Base-by-base conservation (phyloP, 257 asterid genomes). In the Echites panduratus region DNA sequence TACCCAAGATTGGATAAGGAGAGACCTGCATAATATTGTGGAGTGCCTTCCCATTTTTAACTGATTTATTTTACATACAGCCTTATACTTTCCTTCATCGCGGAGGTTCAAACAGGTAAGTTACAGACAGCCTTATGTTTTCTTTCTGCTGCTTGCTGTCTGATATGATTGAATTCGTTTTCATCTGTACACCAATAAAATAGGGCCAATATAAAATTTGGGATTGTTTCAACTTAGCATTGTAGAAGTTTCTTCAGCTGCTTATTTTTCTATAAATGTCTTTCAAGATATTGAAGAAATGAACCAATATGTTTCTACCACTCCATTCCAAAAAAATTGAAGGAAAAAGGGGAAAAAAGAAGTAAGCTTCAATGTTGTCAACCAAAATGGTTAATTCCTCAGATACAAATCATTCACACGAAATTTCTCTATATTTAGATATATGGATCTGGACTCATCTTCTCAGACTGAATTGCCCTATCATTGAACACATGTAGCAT, bases 401-500 rank as follows among this genome's bases (percentile, higher is more conserved):
- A 53, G 7, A 32, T 12, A 14, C 68, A 26, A 63, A 53, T 71
- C 20, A 47, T 56, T 62, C 29, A 56, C 40, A 70, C 47, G n/a
- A n/a, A n/a, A n/a, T n/a, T n/a, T n/a, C n/a, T n/a, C n/a, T 16
- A 8, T n/a, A 1, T 19, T 49, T 73, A 76, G 17, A 47, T 65
- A 53, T 62, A 73, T 63, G 70, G 70, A 76, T 86, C 90, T 47
- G 86, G 84, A 74, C 83, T 87, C 82, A 70, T 63, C 84, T 90
- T 89, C 56, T 81, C 82, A 17, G 77, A 81, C 32, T 76, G 84
- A 78, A 87, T 64, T 59, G 48, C 71, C 82, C 88, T 74, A 59
- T 93, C 96, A 6, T 82, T 86, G 16, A 83, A 70, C 12, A 83
- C 83, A 72, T 79, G 96, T 76, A 87, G 79, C 72, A 93, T 73